A percentile compares a stretch with the other conserved stretches of the same genome.
phyloP scores from a whole-genome alignment of 2,329 filamentous ascomycete genomes.

The Beauveria caledonica region DNA sequence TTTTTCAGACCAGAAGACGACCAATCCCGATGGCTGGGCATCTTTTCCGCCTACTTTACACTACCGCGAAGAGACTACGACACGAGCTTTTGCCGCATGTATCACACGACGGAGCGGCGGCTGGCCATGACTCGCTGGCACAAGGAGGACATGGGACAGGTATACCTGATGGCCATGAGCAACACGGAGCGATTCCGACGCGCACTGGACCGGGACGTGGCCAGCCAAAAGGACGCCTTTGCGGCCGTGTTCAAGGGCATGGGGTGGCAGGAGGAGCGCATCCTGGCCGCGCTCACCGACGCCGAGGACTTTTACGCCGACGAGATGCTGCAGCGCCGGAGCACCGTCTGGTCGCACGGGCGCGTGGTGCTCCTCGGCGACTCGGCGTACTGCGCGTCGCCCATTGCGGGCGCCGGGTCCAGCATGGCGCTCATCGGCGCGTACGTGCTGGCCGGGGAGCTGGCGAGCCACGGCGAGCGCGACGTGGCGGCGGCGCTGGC shows the following conservation, averaged over 20 bases:
- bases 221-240: slow-evolving; percentile 6
- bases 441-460: slow-evolving; percentile 10
- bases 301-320: slow-evolving; percentile 10
- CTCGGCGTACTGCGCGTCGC: slow-evolving; percentile 9
- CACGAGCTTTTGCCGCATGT: slow-evolving; percentile 9
- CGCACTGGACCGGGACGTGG: slow-evolving; percentile 2
- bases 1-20: slow-evolving; percentile 6
- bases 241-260: slow-evolving; percentile 1
- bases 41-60: slow-evolving; percentile 7
- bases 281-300: slow-evolving; percentile 4
- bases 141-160: background rate
- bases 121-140: slow-evolving; percentile 10
- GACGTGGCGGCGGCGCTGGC: background rate
- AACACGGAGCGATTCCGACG: slow-evolving; percentile 5
- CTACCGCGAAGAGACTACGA: slow-evolving; percentile 8
- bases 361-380: slow-evolving; percentile 8
- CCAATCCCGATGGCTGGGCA: slow-evolving; percentile 2
- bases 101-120: slow-evolving; percentile 5
- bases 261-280: slow-evolving; percentile 9
- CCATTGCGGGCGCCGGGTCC: slow-evolving; percentile 6
- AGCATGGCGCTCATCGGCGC: slow-evolving; percentile 10
- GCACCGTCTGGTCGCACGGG: slow-evolving; percentile 1
- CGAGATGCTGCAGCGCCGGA: slow-evolving; percentile 8
- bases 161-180: slow-evolving; percentile 10
- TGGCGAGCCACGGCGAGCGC: background rate